Conservation (phyloP, 1,284 basidiomycete species). For the Austroboletus novae-zelandiae region DNA sequence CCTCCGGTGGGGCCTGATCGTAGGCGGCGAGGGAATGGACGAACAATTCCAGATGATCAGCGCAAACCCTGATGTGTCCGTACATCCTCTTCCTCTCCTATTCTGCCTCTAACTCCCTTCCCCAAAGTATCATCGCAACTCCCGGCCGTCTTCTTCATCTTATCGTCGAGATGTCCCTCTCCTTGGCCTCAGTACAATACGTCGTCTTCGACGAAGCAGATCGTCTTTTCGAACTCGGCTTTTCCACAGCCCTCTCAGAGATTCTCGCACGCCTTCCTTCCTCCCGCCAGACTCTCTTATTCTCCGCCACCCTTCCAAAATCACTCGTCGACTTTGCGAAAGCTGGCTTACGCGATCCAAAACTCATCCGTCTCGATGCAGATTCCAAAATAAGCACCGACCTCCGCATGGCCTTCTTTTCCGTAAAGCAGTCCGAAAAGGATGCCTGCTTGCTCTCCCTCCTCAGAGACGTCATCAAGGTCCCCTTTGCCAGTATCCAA, state of each 20-base stretch:
- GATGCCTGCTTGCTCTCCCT: constrained; percentile 88
- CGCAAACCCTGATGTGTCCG: constrained; percentile 91
- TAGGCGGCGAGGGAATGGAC: constrained; percentile 94
- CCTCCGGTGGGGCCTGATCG: constrained; percentile 91
- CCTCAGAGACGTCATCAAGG: constrained; percentile 83
- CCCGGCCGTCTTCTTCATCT: constrained; percentile 96
- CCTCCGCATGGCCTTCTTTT: constrained; percentile 92
- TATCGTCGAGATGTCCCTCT: constrained; percentile 95
- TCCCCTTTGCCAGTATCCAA: constrained; percentile 55
- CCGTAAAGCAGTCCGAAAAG: constrained; percentile 91
- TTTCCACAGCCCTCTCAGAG: constrained; percentile 89
- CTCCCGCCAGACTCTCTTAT: constrained; percentile 88
- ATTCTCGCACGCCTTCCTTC: constrained; percentile 86
- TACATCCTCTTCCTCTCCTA: constrained; percentile 20
- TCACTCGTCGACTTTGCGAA: constrained; percentile 97
- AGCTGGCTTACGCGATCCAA: constrained; percentile 92
- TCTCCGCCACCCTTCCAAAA: constrained; percentile 96
- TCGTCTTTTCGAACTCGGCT: constrained; percentile 97
- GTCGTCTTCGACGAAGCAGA: constrained; percentile 99
- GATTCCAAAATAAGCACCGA: constrained; percentile 96
- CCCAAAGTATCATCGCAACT: constrained; percentile 86
- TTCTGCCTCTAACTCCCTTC: constrained; percentile 12
- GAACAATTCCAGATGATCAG: constrained; percentile 97
- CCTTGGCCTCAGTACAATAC: constrained; percentile 85
- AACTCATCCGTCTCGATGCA: constrained; percentile 91